Conservation (phyloP, 192 early-diverging fungal species). For the Gigaspora rosea region DNA sequence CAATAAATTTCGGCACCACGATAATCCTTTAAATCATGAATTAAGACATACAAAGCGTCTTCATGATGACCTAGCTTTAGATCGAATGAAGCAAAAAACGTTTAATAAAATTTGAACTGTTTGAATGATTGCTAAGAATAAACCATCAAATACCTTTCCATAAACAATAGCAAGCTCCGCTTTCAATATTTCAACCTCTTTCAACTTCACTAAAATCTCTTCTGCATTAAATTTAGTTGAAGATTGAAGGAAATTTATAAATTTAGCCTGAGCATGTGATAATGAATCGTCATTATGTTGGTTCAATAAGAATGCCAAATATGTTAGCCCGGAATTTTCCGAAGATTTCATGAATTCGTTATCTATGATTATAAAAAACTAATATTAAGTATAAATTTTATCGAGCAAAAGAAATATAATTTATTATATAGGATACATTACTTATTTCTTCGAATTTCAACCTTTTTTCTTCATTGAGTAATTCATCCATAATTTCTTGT, state of each 20-base stretch:
- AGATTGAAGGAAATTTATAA: constrained; percentile 48
- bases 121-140: constrained; percentile 2
- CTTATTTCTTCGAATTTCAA: constrained; percentile 18
- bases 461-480: constrained; percentile 13
- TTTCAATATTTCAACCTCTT: constrained; percentile 38
- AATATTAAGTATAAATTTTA: constrained; percentile 7
- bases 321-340: constrained; percentile 30
- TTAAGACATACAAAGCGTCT: constrained; percentile 48
- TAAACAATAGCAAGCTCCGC: constrained; percentile 53
- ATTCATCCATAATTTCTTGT: constrained; percentile 34
- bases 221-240: constrained; percentile 40
- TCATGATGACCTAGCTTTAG: constrained; percentile 47
- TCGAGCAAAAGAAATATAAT: background rate
- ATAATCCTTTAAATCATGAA: constrained; percentile 52
- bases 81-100: background rate
- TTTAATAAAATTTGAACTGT: background rate
- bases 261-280: constrained; percentile 35
- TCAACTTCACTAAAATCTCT: constrained; percentile 38
- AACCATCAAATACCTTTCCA: constrained; percentile 43
- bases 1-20: constrained; percentile 57
- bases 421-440: background rate
- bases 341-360: constrained; percentile 22
- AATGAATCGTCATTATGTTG: constrained; percentile 34
- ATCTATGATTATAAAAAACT: background rate
- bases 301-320: constrained; percentile 30